Evolutionary conservation across 352 stramenopile genomes (phyloP), one percentile per base, ranked within the genome.

Genomic region (Phytophthora pisi): DNA sequence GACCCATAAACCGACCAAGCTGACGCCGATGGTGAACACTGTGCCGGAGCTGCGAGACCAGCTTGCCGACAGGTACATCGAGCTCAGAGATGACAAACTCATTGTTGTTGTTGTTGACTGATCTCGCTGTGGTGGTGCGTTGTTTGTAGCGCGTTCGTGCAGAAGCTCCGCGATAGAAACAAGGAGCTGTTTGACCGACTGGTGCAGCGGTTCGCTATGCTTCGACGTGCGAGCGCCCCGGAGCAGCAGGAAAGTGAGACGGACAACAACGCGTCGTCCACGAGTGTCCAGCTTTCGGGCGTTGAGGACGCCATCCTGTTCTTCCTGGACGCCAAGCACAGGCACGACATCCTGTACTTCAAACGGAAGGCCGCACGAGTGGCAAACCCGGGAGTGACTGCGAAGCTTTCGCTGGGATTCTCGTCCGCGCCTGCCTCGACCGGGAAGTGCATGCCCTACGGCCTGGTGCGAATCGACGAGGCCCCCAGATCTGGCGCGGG

Each of bases 281-380:
- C 56, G 6, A 58, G 26, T 7, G 61, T 24, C 8, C 56, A 75
- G 10, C 46, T 67, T 18, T 77, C 62, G 43, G 75, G 64, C 1
- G 78, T 92, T 26, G 85, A 93, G 64, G 83, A 91, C 28, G 82
- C 85, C 0, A 80, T 93, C 10, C 38, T 93, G 34, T 89, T 88
- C 51, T 93, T 93, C 45, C 49, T 93, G 57, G 64, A 78, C 18
- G 78, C 85, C 43, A 93, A 90, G 57, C 82, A 91, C 68, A 79
- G 70, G n/a, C 76, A 74, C 51, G 82, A 93, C 49, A 62, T 93
- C 8, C 60, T 91, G n/a, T 91, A 91, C 52, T 91, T 91, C 50
- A 77, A 79, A 57, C 71, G 59, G 36, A 81, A 77, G 16, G 38
- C 54, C 3, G 40, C 56, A 8, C 55, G 51, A 42, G 38, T 16